phyloP scores from a whole-genome alignment of 345 rosid species.

The Syzygium oleosum region DNA sequence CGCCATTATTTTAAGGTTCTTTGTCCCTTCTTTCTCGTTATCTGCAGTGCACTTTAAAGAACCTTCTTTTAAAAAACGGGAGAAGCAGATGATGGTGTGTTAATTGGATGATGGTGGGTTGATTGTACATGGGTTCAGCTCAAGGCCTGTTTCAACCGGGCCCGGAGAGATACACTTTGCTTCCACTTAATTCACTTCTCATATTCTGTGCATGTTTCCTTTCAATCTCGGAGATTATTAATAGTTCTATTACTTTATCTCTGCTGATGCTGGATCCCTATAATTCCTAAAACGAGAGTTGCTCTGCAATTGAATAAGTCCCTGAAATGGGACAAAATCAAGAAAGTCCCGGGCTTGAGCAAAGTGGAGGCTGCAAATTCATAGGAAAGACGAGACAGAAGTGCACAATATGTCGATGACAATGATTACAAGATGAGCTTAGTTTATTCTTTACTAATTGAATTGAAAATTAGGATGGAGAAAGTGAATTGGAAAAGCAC shows the following conservation, averaged over 20 bases:
- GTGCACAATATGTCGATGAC: conserved; percentile 1
- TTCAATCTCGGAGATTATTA: neutral
- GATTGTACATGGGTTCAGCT: conserved; percentile 16
- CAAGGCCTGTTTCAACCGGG: neutral
- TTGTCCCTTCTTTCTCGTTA: neutral
- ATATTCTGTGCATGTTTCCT: neutral
- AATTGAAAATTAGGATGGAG: conserved; percentile 7
- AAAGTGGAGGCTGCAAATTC: neutral
- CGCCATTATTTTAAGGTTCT: conserved; percentile 22
- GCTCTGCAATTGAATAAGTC: neutral
- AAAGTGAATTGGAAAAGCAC: conserved; percentile 3
- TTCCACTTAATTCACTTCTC: neutral
- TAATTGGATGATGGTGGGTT: neutral
- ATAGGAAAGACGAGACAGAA: neutral
- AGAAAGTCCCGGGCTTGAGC: neutral
- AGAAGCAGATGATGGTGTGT: neutral
- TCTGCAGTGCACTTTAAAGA: neutral
- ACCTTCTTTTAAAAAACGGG: neutral
- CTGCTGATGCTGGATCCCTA: neutral
- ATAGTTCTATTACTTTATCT: neutral
- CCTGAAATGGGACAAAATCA: neutral
- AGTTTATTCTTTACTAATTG: neutral
- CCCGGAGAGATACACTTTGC: neutral
- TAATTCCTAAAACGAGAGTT: neutral
- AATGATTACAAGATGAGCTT: no score